Conservation (phyloP, 177 flowering plant species). For the Vitis hybrid region DNA sequence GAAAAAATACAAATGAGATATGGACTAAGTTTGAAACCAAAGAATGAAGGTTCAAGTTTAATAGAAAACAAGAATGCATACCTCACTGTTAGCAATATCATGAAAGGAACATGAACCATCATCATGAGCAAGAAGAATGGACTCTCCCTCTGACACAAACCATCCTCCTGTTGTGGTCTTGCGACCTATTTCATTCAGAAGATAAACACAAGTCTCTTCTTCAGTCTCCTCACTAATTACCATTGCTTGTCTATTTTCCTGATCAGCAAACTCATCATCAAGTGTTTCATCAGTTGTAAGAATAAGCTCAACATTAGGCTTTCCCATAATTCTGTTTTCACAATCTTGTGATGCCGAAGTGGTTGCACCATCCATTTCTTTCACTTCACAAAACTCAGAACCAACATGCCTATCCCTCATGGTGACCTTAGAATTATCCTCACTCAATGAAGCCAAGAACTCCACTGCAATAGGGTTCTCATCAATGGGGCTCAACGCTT, state of each 20-base stretch:
- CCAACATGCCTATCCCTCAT: constrained; percentile 9
- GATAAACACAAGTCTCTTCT: constrained; percentile 50
- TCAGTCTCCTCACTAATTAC: constrained; percentile 52
- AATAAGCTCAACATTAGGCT: constrained; percentile 30
- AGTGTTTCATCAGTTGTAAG: constrained; percentile 63
- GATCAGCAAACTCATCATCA: constrained; percentile 78
- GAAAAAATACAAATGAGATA: not conserved
- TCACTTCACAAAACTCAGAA: constrained; percentile 36
- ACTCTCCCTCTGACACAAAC: constrained; percentile 96
- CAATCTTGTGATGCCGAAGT: constrained; percentile 25
- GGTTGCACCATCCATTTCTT: constrained; percentile 44
- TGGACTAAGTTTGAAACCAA: not conserved
- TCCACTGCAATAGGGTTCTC: constrained; percentile 62
- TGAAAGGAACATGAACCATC: constrained; percentile 88
- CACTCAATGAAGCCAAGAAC: constrained; percentile 61
- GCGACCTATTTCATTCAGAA: constrained; percentile 65
- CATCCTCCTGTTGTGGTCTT: constrained; percentile 91
- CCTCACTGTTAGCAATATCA: constrained; percentile 88
- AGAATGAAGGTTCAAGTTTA: not conserved
- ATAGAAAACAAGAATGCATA: constrained; percentile 15
- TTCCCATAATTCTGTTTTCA: constrained; percentile 24
- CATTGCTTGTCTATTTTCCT: constrained; percentile 49
- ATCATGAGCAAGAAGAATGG: constrained; percentile 88
- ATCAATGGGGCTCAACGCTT: constrained; percentile 38
- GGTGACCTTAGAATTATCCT: constrained; percentile 23